phyloP scores from a whole-genome alignment of 2,329 filamentous ascomycete species.

The Hymenoscyphus occultus region DNA sequence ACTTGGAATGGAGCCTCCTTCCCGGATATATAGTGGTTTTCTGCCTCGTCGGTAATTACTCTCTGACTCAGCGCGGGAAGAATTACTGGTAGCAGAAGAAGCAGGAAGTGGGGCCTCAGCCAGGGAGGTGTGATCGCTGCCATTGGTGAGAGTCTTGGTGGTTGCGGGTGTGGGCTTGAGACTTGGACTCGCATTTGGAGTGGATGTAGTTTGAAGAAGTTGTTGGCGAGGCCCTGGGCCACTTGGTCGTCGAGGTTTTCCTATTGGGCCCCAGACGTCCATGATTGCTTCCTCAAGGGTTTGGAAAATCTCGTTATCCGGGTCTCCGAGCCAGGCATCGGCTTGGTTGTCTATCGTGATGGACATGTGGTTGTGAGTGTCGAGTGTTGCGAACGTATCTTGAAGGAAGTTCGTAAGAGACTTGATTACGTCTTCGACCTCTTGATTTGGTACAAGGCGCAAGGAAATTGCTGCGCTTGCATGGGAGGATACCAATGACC shows the following conservation, averaged over 20 bases:
- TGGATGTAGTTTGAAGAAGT: slow-evolving; percentile 22
- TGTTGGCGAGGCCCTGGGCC: slow-evolving; percentile 39
- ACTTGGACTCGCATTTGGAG: slow-evolving; percentile 28
- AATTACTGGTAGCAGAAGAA: slow-evolving; percentile 2
- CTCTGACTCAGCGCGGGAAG: neutral
- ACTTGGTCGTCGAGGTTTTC: slow-evolving; percentile 37
- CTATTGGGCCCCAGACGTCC: slow-evolving; percentile 72
- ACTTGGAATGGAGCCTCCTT: slow-evolving; percentile 91
- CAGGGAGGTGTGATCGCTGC: slow-evolving; percentile 38
- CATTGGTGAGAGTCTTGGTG: slow-evolving; percentile 49
- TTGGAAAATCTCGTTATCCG: slow-evolving; percentile 84
- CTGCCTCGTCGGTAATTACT: slow-evolving; percentile 31
- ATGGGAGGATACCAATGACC: slow-evolving; percentile 85
- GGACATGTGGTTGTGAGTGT: slow-evolving; percentile 75
- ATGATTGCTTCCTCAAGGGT: slow-evolving; percentile 84
- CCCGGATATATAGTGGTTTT: slow-evolving; percentile 86
- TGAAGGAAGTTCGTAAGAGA: slow-evolving; percentile 66
- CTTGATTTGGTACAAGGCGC: slow-evolving; percentile 89
- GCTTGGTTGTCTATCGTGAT: slow-evolving; percentile 89
- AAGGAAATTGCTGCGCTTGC: slow-evolving; percentile 87
- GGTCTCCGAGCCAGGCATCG: slow-evolving; percentile 94
- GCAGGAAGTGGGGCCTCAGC: slow-evolving; percentile 35
- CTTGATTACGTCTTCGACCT: slow-evolving; percentile 72
- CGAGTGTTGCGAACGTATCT: slow-evolving; percentile 68
- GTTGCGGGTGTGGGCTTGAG: slow-evolving; percentile 47